A percentile compares a stretch with the other conserved stretches of the same genome.
Conservation (phyloP, 164 flowering plant genomes). For the Akebia trifoliata region DNA sequence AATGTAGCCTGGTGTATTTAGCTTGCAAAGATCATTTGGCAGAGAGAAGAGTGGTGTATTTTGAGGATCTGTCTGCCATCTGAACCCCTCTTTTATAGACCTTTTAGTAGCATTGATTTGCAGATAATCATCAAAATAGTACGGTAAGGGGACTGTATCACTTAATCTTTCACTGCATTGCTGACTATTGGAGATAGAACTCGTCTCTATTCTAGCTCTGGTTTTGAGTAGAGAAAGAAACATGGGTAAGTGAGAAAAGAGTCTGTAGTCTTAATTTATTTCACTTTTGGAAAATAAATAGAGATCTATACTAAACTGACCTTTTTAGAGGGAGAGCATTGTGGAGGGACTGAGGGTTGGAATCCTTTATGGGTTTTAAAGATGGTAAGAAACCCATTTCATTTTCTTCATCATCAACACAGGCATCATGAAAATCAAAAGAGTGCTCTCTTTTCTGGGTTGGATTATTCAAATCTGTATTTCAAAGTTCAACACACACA, state of each 20-base stretch:
- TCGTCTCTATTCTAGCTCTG: constrained; percentile 47
- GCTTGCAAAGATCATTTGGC: constrained; percentile 30
- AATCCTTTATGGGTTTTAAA: constrained; percentile 26
- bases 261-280: not conserved
- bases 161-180: constrained; percentile 40
- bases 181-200: constrained; percentile 31
- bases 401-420: constrained; percentile 32
- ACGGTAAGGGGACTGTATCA: constrained; percentile 37
- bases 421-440: constrained; percentile 33
- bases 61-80: constrained; percentile 20
- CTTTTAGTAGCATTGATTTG: constrained; percentile 15
- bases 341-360: constrained; percentile 26
- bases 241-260: constrained; percentile 3
- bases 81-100: constrained; percentile 25
- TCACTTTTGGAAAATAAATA: constrained; percentile 4
- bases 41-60: constrained; percentile 21
- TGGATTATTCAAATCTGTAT: constrained; percentile 32
- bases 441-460: constrained; percentile 30
- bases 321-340: constrained; percentile 37
- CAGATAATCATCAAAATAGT: constrained; percentile 40
- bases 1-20: constrained; percentile 24
- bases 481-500: not conserved
- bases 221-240: not conserved
- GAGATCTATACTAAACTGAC: constrained; percentile 18
- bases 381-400: constrained; percentile 22